Evolutionary conservation across 2,329 filamentous ascomycete species (phyloP), one percentile per base, ranked within the genome.

Genomic region (Colletotrichum orchidophilum): DNA sequence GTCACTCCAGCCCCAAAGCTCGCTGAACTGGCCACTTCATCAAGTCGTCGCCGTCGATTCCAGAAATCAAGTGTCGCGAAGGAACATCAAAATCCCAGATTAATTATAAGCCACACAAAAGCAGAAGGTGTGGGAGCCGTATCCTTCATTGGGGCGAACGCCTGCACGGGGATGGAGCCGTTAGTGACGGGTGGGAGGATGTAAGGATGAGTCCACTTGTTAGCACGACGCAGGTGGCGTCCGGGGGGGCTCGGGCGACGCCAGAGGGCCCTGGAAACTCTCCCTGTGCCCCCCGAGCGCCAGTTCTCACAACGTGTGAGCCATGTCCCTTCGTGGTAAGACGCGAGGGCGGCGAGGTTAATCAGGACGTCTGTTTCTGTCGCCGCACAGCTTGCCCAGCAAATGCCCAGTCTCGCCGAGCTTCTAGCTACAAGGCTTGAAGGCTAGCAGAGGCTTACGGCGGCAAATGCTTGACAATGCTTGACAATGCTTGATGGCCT

Each of bases 101-200:
- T n/a, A 52, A 50, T 29, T 26, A 18, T 49, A 26, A 24, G 39
- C 59, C 50, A 53, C 65, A 31, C 15, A 1, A 27, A 18, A 24
- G 29, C 8, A 42, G 50, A 57, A 21, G 63, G 67, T 61, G 57
- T 57, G 24, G 33, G 63, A 39, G 11, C 29, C 42, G 29, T 4
- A 31, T 9, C 33, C 15, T 12, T 18, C 46, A 63, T 68, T 58
- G 58, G 68, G 64, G 68, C 53, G 58, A 68, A 71, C 68, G 64
- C 42, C 64, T 68, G 64, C 58, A 68, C 42, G 15, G 27, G n/a
- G 58, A 71, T 68, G 58, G 68, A 63, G 64, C 52, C 52, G 64
- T 42, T 33, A 42, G 29, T 24, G 27, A 52, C 63, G 35, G 57
- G 58, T 65, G 24, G 63, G 68, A 63, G 33, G 13, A 24, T 63